A percentile compares a stretch with the other conserved stretches of the same genome.
Evolutionary conservation across 768 basidiomycete genomes (phyloP).

Genomic region (Naganishia onofrii): DNA sequence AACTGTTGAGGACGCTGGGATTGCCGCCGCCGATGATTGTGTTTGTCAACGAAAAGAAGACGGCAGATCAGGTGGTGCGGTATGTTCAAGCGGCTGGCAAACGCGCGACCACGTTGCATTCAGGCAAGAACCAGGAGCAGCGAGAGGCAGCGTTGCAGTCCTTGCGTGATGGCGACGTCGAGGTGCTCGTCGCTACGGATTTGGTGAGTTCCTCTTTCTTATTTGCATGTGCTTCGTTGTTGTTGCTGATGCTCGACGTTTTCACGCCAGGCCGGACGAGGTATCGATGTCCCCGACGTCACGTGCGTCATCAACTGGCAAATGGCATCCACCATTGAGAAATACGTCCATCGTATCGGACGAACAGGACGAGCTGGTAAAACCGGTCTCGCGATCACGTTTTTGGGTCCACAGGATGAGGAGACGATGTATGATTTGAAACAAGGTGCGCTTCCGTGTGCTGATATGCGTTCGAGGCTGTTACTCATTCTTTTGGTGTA

Average conservation of each 20-base stretch:
- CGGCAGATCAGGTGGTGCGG: conserved; percentile 95
- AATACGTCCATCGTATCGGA: conserved; percentile 96
- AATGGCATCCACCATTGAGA: conserved; percentile 94
- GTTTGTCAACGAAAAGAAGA: conserved; percentile 99
- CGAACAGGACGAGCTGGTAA: conserved; percentile 98
- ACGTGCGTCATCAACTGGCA: conserved; percentile 95
- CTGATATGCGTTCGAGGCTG: neutral
- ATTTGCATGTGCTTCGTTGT: neutral
- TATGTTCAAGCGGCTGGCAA: conserved; percentile 90
- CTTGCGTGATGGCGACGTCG: conserved; percentile 77
- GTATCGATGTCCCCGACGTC: conserved; percentile 98
- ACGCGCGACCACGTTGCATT: conserved; percentile 87
- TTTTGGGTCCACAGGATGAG: conserved; percentile 92
- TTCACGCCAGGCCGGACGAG: conserved; percentile 74
- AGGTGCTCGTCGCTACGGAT: conserved; percentile 93
- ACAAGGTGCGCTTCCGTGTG: conserved; percentile 62
- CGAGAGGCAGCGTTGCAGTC: conserved; percentile 87
- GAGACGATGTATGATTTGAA: conserved; percentile 95
- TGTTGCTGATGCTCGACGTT: neutral
- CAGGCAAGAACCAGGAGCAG: conserved; percentile 96
- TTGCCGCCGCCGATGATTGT: conserved; percentile 91
- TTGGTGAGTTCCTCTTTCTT: conserved; percentile 52
- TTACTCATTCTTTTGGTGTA: neutral
- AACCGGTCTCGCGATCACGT: conserved; percentile 86
- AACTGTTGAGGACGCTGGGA: conserved; percentile 83